Base-by-base conservation (phyloP, 805 yeast genomes). In the Starmerella sp. region DNA sequence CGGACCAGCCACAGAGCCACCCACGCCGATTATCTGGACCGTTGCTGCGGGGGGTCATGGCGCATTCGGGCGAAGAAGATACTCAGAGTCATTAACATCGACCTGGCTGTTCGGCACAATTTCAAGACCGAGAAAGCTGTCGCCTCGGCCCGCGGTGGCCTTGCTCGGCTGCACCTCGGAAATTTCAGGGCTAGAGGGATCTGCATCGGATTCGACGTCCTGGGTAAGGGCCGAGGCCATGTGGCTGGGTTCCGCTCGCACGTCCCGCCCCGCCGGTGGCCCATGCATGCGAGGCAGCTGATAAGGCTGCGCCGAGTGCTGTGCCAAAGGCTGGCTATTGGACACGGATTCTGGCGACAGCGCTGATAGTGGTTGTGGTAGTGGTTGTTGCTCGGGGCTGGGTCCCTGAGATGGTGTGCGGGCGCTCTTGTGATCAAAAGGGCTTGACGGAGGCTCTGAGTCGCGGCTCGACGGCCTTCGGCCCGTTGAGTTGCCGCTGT, bases 31-130 rank as follows among this genome's bases (percentile, higher is more conserved):
- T 39, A 8, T 15, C 8, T 8, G 2, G 22, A 22, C 2, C 3
- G 22, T 22, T 22, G 22, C 22, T 22, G 22, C 3, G 22, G 22
- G 22, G 22, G 29, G 13, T 44, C 36, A 44, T 3, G 48, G 28
- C 4, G 14, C 11, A 30, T 6, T n/a, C 2, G 48, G 36, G 5
- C 30, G 38, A 2, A 46, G 37, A 6, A 32, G 8, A 35, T 50
- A 50, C 2, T 45, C 46, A 3, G 52, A 22, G n/a, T 55, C 58
- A n/a, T 29, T 30, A n/a, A 32, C 30, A 35, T 57, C 59, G 5
- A 46, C 39, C 39, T 57, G 57, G 49, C 59, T 57, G 39, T 54
- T 57, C 0, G 57, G 57, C 6, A 57, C 35, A 29, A 48, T 36
- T 22, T 48, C 51, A 8, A 46, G 49, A 2, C 39, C 49, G 5